Base-by-base conservation (phyloP, 2,329 filamentous ascomycete genomes). In the Neonectria punicea region DNA sequence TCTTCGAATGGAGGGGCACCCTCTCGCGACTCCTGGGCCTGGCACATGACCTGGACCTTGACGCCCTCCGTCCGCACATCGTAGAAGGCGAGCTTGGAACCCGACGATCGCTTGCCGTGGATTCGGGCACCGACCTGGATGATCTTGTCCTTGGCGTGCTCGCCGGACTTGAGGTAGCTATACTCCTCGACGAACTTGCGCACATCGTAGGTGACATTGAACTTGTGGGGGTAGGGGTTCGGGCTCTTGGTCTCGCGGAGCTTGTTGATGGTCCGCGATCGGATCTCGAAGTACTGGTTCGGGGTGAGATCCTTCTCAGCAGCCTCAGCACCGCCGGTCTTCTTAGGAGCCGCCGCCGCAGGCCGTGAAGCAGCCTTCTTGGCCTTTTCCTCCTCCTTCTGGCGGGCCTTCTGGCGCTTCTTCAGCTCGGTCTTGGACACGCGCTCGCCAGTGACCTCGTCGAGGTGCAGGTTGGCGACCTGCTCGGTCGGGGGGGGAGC, bases 391-490 rank as follows among this genome's bases (percentile, higher is more conserved):
- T 92, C 92, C 67, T 97, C 94, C 81, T 88, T 90, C 80, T 95
- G 89, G 72, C 95, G 91, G 78, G 91, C 87, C 93, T 99, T 99
- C 84, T 94, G 89, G 76, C 95, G 90, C 85, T 93, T 95, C 93
- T 99, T 99, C 80, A 98, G 85, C 83, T 94, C 91, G 16, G 90
- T 89, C 89, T 94, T 94, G 83, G 92, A 94, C 66, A 92, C 79
- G 80, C 82, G 90, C 84, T 99, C 96, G 75, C 96, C 96, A 14
- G 96, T 98, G 69, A 94, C 93, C 77, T 97, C 93, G 80, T 99
- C 96, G 55, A 96, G 88, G 80, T 94, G 87, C 73, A 97, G 86
- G 83, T 95, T 93, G 76, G 87, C 87, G 71, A 90, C 80, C 70
- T 87, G 86, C 69, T 82, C 82, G 58, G 82, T 82, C 50, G 82